phyloP scores from a whole-genome alignment of 371 early-diverging fungal species.

The Massospora cicadina region DNA sequence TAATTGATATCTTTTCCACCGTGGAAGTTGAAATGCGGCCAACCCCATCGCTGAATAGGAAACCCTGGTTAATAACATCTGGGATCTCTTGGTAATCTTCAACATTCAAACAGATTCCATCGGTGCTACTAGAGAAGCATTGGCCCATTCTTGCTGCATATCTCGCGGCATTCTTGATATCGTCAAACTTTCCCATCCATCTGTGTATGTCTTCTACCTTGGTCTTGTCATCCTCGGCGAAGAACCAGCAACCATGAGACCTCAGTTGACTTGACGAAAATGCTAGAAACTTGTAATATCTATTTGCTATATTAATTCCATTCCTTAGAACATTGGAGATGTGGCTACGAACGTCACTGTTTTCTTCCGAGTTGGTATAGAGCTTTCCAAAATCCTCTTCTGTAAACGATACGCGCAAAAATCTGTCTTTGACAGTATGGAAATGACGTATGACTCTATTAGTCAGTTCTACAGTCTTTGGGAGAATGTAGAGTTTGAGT shows the following conservation, averaged over 20 bases:
- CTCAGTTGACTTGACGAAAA: slow-evolving; percentile 48
- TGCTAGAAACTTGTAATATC: slow-evolving; percentile 44
- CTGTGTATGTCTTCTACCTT: slow-evolving; percentile 27
- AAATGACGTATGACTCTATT: slow-evolving; percentile 47
- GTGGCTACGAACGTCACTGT: slow-evolving; percentile 14
- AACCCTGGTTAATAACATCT: slow-evolving; percentile 35
- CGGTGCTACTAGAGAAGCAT: slow-evolving; percentile 47
- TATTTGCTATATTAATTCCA: slow-evolving; percentile 34
- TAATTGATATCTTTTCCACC: slow-evolving; percentile 26
- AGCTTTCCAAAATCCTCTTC: slow-evolving; percentile 30
- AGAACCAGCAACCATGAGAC: slow-evolving; percentile 55
- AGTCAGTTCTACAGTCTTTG: slow-evolving; percentile 34
- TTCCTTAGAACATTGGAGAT: slow-evolving; percentile 26
- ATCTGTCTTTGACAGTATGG: slow-evolving; percentile 26
- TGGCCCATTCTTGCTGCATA: slow-evolving; percentile 57
- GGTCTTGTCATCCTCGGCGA: slow-evolving; percentile 17
- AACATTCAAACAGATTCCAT: slow-evolving; percentile 20
- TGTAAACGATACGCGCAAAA: slow-evolving; percentile 43
- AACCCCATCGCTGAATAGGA: slow-evolving; percentile 61
- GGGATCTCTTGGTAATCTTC: slow-evolving; percentile 26
- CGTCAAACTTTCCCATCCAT: slow-evolving; percentile 58
- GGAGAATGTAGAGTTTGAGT: slow-evolving; percentile 29
- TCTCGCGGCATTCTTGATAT: slow-evolving; percentile 51
- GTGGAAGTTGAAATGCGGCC: slow-evolving; percentile 38
- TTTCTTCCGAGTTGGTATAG: background rate